Base-by-base conservation (phyloP, 192 early-diverging fungal genomes). In the Mortierella claussenii region DNA sequence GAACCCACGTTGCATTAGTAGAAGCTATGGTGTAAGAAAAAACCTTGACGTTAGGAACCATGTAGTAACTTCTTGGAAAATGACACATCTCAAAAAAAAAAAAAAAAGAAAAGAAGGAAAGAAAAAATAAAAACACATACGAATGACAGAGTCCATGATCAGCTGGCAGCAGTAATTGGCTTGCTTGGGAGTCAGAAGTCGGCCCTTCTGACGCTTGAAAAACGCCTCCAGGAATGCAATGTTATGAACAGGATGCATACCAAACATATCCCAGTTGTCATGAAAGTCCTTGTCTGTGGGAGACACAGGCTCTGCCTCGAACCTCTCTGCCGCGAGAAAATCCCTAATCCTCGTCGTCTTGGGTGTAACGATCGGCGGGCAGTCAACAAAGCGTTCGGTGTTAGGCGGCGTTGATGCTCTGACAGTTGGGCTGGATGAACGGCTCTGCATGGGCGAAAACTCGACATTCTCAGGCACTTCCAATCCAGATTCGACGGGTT, bases 371-470 rank as follows among this genome's bases (percentile, higher is more conserved):
- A 69, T 69, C 1, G 68, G 50, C 8, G 53, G 52, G 44, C 68
- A 69, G 36, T 69, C 68, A 21, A 53, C 59, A 48, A 61, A 61
- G 1, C 42, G 51, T 10, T 69, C 68, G 11, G 3, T 46, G 10
- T 21, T 1, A 8, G 57, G 32, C 20, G 57, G 24, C 33, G 42
- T 54, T 6, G 43, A 24, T 0, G 43, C 8, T n/a, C 4, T n/a
- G n/a, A 7, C 23, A 1, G 17, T 2, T 23, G 57, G 43, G 6
- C 31, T 61, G 31, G 52, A 31, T 6, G 55, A 48, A 18, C 49
- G 43, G 26, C 50, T 60, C 49, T 61, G 43, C 51, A 69, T 69
- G 18, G 65, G 65, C 13, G 65, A 68, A 28, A 69, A 69, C 40
- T 59, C 67, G 32, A 56, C n/a, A 11, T 69, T 57, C 9, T 60